A percentile compares a stretch with the other conserved stretches of the same genome.
phyloP scores from a whole-genome alignment of 1,284 basidiomycete genomes.

The Cerrena zonata region DNA sequence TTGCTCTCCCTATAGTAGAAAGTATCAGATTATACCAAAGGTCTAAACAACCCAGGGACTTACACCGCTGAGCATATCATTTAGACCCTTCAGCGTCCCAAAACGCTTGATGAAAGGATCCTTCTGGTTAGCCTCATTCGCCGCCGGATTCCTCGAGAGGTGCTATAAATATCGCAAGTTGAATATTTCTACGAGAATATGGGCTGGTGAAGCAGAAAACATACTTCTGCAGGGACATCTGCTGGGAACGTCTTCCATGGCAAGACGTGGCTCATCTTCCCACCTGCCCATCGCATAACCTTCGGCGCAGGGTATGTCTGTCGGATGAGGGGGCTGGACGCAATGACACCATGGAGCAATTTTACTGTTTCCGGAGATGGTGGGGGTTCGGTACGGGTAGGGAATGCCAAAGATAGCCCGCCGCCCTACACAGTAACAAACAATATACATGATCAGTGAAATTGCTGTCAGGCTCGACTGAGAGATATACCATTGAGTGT shows the following conservation, averaged over 20 bases:
- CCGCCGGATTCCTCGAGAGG: conserved; percentile 60
- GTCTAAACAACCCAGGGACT: conserved; percentile 13
- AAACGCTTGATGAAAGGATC: conserved; percentile 64
- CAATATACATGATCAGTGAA: not conserved
- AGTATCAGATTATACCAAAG: conserved; percentile 2
- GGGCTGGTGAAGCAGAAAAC: conserved; percentile 15
- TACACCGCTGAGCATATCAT: conserved; percentile 72
- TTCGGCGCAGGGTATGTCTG: conserved; percentile 56
- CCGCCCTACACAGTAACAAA: conserved; percentile 49
- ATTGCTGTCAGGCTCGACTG: not conserved
- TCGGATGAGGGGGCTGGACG: conserved; percentile 62
- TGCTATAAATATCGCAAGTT: conserved; percentile 33
- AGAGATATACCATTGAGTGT: conserved; percentile 70
- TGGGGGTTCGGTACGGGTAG: conserved; percentile 38
- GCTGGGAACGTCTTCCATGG: conserved; percentile 60
- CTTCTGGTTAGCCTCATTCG: conserved; percentile 50
- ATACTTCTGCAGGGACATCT: conserved; percentile 50
- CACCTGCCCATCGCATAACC: conserved; percentile 47
- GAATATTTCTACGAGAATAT: not conserved
- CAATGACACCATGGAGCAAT: conserved; percentile 60
- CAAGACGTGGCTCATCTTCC: conserved; percentile 39
- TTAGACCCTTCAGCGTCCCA: conserved; percentile 60
- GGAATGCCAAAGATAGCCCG: conserved; percentile 56
- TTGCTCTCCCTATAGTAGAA: conserved; percentile 47
- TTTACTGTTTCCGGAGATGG: conserved; percentile 36